Conservation (phyloP, 2,329 filamentous ascomycete species). For the Aspergillus uvarum region DNA sequence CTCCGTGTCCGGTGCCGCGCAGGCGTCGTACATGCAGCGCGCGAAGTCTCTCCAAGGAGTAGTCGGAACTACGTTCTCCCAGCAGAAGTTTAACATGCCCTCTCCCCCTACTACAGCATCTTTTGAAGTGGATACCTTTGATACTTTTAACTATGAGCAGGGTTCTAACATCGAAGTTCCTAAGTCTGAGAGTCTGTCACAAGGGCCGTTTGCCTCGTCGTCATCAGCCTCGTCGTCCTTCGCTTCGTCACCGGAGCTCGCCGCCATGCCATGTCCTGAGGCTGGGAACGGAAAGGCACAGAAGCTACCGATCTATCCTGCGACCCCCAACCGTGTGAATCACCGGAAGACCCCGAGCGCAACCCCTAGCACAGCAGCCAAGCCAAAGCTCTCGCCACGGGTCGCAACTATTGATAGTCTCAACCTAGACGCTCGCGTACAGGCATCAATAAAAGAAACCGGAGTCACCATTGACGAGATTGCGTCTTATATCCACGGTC, state of each 20-base stretch:
- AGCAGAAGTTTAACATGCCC: slow-evolving; percentile 49
- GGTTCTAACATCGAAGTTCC: slow-evolving; percentile 30
- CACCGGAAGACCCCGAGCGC: slow-evolving; percentile 22
- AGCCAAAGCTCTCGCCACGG: slow-evolving; percentile 43
- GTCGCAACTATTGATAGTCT: slow-evolving; percentile 49
- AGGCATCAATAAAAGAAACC: slow-evolving; percentile 69
- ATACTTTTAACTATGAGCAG: slow-evolving; percentile 55
- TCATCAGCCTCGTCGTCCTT: slow-evolving; percentile 52
- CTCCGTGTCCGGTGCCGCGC: slow-evolving; percentile 33
- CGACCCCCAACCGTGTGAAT: slow-evolving; percentile 24
- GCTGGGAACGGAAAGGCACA: slow-evolving; percentile 25
- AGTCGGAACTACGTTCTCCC: slow-evolving; percentile 31
- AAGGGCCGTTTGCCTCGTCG: slow-evolving; percentile 42
- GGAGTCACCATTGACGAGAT: slow-evolving; percentile 87
- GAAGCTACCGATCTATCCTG: slow-evolving; percentile 33
- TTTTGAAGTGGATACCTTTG: slow-evolving; percentile 49
- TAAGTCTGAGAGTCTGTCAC: slow-evolving; percentile 29
- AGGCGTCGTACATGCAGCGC: slow-evolving; percentile 45
- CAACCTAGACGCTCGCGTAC: slow-evolving; percentile 55
- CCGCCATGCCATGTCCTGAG: slow-evolving; percentile 40
- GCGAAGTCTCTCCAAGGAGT: slow-evolving; percentile 50
- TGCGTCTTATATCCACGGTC: slow-evolving; percentile 69
- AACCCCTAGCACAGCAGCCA: slow-evolving; percentile 27
- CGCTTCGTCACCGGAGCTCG: slow-evolving; percentile 54
- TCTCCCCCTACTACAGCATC: slow-evolving; percentile 58